Evolutionary conservation across 2,329 filamentous ascomycete genomes (phyloP), one percentile per base, ranked within the genome.

Genomic region (Hirsutella rhossiliensis): DNA sequence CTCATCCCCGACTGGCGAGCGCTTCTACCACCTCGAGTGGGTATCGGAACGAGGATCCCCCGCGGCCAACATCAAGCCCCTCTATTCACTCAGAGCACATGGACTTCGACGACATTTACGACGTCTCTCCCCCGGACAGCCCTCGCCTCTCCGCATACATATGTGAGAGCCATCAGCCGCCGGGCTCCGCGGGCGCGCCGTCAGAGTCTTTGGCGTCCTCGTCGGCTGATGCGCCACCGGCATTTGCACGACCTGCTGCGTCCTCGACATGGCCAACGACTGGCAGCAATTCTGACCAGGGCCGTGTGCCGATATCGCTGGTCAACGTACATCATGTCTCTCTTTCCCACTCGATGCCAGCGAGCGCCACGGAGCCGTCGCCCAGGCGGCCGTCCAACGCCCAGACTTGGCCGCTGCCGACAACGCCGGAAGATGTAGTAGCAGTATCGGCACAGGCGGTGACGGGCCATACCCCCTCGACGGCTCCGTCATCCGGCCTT

Each of bases 391-490:
- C 62, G 27, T 62, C 62, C 17, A 65, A 61, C 44, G 52, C 56
- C 12, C 60, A 58, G 48, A 75, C 72, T 9, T 76, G 73, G 73
- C 72, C 73, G 20, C 62, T 59, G 17, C 56, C 51, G 18, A 56
- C 58, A 13, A 45, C 54, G 17, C 43, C 53, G 13, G 54, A 58
- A 27, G 23, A 5, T 27, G 23, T 27, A 19, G 44, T 48, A 41
- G 48, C 53, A 17, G 47, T 52, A 17, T 42, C 47, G 11, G 62
- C 44, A 32, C 40, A 43, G 17, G 48, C 52, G 3, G 23, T n/a
- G n/a, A n/a, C n/a, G n/a, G n/a, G n/a, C n/a, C n/a, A n/a, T n/a
- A n/a, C n/a, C n/a, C n/a, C n/a, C n/a, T n/a, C 23, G 23, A 27
- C 23, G 9, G 23, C 23, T 27, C 23, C 9, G 23, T 7, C 23